These are phyloP conservation scores for Wallemia hederae DNA, from an alignment of 1,284 basidiomycete species.

Conservation along the genomic window DNA sequence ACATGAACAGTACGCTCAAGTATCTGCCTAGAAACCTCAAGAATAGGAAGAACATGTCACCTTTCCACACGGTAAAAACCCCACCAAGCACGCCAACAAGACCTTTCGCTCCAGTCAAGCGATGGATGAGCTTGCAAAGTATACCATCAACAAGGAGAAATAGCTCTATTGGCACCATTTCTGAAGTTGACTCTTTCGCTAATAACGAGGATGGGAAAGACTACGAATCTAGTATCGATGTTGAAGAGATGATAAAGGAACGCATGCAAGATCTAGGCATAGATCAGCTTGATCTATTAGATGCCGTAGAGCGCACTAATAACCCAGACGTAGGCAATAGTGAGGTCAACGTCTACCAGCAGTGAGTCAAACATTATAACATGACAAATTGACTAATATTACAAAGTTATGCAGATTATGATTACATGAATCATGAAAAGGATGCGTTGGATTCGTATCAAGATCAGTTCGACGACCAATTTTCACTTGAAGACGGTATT, in stretches of 20 bases:
- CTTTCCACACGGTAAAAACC: not conserved
- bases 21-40: not conserved
- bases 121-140: not conserved
- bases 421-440: not conserved
- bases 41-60: not conserved
- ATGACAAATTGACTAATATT: not conserved
- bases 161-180: not conserved
- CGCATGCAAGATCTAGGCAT: not conserved
- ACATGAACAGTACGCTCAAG: constrained; percentile 58
- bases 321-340: not conserved
- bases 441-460: not conserved
- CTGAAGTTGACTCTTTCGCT: not conserved
- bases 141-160: not conserved
- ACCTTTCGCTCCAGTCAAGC: not conserved
- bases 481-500: not conserved
- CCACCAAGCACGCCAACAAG: not conserved
- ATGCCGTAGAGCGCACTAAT: not conserved
- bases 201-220: not conserved
- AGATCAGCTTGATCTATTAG: not conserved
- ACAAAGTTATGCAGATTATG: not conserved
- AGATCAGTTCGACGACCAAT: not conserved
- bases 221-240: not conserved
- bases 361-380: not conserved
- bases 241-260: not conserved
- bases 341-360: not conserved